A percentile compares a stretch with the other conserved stretches of the same genome.
Evolutionary conservation across 73 alveolate species (phyloP).

Genomic region (Paramecium biaurelia): DNA sequence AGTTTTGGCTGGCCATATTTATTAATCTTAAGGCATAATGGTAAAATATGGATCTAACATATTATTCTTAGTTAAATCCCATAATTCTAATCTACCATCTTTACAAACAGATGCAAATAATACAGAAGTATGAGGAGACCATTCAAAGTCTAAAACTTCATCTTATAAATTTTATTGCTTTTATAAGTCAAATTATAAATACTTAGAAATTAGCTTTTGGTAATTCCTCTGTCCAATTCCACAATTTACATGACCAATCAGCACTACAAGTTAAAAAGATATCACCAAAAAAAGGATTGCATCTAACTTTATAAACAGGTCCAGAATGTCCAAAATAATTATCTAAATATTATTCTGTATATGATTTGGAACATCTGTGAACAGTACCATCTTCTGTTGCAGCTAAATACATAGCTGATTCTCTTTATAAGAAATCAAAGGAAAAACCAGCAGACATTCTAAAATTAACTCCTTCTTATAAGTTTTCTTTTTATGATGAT

Average conservation of each 20-base stretch:
- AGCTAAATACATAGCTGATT: constrained; percentile 89
- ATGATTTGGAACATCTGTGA: constrained; percentile 92
- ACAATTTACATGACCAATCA: constrained; percentile 97
- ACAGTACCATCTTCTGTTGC: constrained; percentile 97
- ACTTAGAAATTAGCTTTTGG: constrained; percentile 58
- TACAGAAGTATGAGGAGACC: constrained; percentile 94
- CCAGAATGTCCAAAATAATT: constrained; percentile 98
- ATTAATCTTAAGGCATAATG: constrained; percentile 39
- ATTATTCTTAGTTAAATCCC: constrained; percentile 94
- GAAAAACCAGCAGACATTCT: constrained; percentile 85
- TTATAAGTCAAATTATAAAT: constrained; percentile 26
- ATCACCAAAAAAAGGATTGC: constrained; percentile 95
- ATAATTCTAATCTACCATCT: constrained; percentile 97
- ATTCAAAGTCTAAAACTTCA: constrained; percentile 94
- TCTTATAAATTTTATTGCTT: constrained; percentile 72
- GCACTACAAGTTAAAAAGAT: constrained; percentile 95
- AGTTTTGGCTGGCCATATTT: constrained; percentile 83
- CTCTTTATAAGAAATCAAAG: constrained; percentile 79
- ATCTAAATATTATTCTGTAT: constrained; percentile 92
- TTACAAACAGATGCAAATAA: constrained; percentile 95
- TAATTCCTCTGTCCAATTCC: constrained; percentile 89
- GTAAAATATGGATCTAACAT: constrained; percentile 77
- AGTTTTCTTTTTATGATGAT: constrained; percentile 82
- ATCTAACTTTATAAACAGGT: constrained; percentile 96
- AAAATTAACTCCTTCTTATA: constrained; percentile 91